Evolutionary conservation across 1,139 yeast genomes (phyloP), one percentile per base, ranked within the genome.

Genomic region (Hyphopichia pseudoburtonii): DNA sequence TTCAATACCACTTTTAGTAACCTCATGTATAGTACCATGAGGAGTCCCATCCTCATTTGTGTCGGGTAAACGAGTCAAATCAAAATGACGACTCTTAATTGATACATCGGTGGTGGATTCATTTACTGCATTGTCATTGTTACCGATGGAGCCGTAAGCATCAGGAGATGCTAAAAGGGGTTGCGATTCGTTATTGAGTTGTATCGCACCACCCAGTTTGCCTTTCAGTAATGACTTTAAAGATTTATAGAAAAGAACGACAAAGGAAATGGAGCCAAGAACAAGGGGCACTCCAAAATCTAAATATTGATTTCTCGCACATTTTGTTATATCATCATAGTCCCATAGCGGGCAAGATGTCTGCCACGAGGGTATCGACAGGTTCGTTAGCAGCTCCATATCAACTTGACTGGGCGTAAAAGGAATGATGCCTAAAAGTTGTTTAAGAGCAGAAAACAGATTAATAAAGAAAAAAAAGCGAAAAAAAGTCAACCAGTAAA

Each of bases 11-110:
- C 66, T 62, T 53, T 82, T 76, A 38, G 57, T 62, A 3, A 80
- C 66, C 19, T 64, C 51, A 36, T 66, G 56, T 11, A 63, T 48
- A 5, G 56, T 55, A 2, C 86, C 86, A 40, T 73, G 77, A n/a
- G 80, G 76, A 6, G 73, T 66, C 10, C 86, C 87, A 50, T 78
- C 78, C 16, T 61, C 71, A 40, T 64, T 64, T 12, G 71, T 60
- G 31, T 73, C 72, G 12, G 66, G 53, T 34, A 78, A 55, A 27
- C 66, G 61, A 11, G 64, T 50, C 35, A 78, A 60, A 52, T 77
- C 79, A 48, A 78, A 78, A 50, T 78, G 83, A 37, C 71, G 70
- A 23, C 68, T 67, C 34, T 76, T 66, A 24, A 73, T 45, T 3
- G 59, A 47, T 22, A 51, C 44, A 21, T 31, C 44, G 21, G 28